Evolutionary conservation across 371 early-diverging fungal genomes (phyloP).

Genomic region (Umbelopsis sp.): DNA sequence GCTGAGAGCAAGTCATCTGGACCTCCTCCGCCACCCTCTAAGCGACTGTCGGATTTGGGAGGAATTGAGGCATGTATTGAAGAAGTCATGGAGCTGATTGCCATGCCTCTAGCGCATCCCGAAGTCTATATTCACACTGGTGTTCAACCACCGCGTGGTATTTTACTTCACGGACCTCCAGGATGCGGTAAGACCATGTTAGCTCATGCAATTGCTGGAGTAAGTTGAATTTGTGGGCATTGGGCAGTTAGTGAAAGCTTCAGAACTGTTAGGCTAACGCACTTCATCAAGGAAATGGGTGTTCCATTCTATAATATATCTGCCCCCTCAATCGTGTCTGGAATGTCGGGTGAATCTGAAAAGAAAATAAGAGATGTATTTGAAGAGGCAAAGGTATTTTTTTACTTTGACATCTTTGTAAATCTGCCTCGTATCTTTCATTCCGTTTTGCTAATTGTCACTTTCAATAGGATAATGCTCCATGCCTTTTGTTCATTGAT

Average conservation of each 20-base stretch:
- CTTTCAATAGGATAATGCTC: constrained; percentile 58
- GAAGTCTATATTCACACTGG: constrained; percentile 96
- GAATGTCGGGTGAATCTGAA: constrained; percentile 99
- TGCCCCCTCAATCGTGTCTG: constrained; percentile 98
- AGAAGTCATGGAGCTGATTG: constrained; percentile 95
- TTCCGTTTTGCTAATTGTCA: not conserved
- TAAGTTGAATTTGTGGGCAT: constrained; percentile 32
- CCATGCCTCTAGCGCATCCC: constrained; percentile 96
- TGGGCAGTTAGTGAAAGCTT: not conserved
- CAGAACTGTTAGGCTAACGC: not conserved
- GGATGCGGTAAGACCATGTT: constrained; percentile 99
- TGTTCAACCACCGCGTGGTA: constrained; percentile 96
- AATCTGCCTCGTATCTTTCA: no score
- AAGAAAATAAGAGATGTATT: constrained; percentile 98
- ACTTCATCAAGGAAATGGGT: constrained; percentile 74
- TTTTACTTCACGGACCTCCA: constrained; percentile 98
- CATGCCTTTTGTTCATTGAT: constrained; percentile 98
- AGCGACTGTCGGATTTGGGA: constrained; percentile 81
- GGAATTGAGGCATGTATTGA: constrained; percentile 90
- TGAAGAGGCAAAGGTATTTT: constrained; percentile 84
- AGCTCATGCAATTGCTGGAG: constrained; percentile 98
- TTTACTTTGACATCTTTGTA: no score
- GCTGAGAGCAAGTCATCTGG: constrained; percentile 39
- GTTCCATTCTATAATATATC: constrained; percentile 97
- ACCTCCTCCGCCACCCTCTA: constrained; percentile 61